These are phyloP conservation scores for Penstemon eatonii DNA, from an alignment of 257 asterid genomes.

Conservation along the genomic window DNA sequence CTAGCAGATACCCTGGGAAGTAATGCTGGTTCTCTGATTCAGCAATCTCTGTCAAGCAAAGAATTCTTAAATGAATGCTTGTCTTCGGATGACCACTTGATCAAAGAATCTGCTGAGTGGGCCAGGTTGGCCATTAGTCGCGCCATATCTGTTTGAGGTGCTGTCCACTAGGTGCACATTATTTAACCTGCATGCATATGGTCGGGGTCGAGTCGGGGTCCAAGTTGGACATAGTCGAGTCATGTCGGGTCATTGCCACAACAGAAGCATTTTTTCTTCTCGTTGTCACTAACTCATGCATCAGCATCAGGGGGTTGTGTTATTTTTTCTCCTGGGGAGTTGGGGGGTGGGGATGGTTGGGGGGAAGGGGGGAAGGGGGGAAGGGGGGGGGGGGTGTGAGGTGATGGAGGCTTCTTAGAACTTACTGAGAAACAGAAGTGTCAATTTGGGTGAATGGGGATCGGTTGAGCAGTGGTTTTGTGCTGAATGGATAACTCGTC, in stretches of 20 bases:
- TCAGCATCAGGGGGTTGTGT: slow-evolving; percentile 57
- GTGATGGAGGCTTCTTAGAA: slow-evolving; percentile 11
- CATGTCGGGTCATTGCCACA: slow-evolving; percentile 55
- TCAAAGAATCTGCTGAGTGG: slow-evolving; percentile 96
- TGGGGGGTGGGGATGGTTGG: slow-evolving; percentile 16
- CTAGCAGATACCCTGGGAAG: slow-evolving; percentile 92
- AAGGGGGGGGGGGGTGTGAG: slow-evolving; percentile 30
- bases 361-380: slow-evolving; percentile 27
- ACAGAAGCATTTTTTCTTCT: slow-evolving; percentile 48
- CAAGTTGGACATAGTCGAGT: slow-evolving; percentile 43
- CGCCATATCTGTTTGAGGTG: slow-evolving; percentile 77
- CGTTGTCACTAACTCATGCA: slow-evolving; percentile 76
- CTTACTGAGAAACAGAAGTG: slow-evolving; percentile 9
- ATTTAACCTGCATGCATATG: slow-evolving; percentile 79
- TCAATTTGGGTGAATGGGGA: slow-evolving; percentile 20
- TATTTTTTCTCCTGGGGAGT: slow-evolving; percentile 26
- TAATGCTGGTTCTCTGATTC: slow-evolving; percentile 78
- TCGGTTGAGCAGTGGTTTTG: slow-evolving; percentile 20
- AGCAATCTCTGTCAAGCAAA: slow-evolving; percentile 77
- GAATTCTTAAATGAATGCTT: slow-evolving; percentile 82
- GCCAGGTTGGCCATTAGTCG: slow-evolving; percentile 89
- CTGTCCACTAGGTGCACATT: slow-evolving; percentile 43
- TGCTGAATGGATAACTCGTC: slow-evolving; percentile 29
- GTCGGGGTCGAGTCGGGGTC: slow-evolving; percentile 73
- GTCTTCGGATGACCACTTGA: slow-evolving; percentile 85